Evolutionary conservation across 176 grass and related monocot genomes (phyloP).

Genomic region (Raddia guianensis): DNA sequence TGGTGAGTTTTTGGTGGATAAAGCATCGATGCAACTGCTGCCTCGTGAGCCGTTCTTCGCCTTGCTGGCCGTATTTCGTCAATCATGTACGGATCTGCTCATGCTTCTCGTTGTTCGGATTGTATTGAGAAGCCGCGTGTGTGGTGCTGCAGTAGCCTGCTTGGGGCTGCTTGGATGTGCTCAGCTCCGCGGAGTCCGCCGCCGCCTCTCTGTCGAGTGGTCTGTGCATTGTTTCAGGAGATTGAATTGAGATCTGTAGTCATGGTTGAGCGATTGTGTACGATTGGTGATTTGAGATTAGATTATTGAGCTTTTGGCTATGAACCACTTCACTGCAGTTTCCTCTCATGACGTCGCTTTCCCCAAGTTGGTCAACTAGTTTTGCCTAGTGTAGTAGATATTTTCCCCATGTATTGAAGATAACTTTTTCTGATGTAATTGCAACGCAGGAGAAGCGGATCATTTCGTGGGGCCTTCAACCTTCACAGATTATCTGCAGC

Average conservation of each 20-base stretch:
- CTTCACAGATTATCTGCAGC: neutral
- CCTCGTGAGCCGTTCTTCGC: neutral
- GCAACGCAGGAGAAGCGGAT: conserved; percentile 35
- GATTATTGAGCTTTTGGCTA: conserved; percentile 2
- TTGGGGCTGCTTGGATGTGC: neutral
- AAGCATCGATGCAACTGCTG: neutral
- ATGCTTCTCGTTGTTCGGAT: neutral
- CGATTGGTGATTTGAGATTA: neutral
- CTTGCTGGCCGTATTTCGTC: neutral
- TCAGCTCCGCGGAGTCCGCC: neutral
- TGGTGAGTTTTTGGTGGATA: neutral
- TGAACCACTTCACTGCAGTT: neutral
- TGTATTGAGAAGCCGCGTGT: neutral
- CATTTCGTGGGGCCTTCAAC: neutral
- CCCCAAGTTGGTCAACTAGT: conserved; percentile 28
- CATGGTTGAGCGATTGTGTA: conserved; percentile 1
- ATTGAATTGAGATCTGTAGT: conserved; percentile 3
- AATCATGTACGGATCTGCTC: neutral
- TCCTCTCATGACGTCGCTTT: conserved; percentile 13
- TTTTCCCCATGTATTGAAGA: conserved; percentile 15
- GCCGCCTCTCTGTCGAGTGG: neutral
- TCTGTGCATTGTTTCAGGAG: neutral
- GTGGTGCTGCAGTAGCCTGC: neutral
- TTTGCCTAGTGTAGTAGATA: conserved; percentile 22
- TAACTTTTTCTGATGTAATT: conserved; percentile 25